Conservation (phyloP, 306 rosid species). For the Cyamopsis tetragonoloba region DNA sequence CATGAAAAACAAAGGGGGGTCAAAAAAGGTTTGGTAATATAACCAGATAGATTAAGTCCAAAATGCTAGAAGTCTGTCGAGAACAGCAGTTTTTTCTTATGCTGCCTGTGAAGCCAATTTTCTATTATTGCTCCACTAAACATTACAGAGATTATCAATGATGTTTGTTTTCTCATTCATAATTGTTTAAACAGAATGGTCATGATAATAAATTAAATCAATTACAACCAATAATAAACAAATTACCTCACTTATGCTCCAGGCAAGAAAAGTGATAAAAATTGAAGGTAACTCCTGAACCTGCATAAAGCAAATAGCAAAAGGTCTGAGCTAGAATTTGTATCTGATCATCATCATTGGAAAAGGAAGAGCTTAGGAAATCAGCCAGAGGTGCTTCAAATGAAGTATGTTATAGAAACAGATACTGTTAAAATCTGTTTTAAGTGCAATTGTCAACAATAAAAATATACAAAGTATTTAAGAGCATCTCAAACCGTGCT, state of each 20-base stretch:
- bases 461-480: no score
- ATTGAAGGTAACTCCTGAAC: slow-evolving; percentile 68
- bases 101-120: neutral
- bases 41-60: neutral
- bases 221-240: neutral
- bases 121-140: neutral
- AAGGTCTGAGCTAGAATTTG: slow-evolving; percentile 3
- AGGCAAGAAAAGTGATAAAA: slow-evolving; percentile 70
- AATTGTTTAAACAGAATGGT: neutral
- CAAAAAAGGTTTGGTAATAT: neutral
- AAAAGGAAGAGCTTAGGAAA: no score
- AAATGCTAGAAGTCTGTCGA: neutral
- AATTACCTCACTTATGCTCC: slow-evolving; percentile 85
- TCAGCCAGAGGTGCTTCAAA: no score
- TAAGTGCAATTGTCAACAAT: no score
- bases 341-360: neutral
- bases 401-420: no score
- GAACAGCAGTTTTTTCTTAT: neutral
- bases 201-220: neutral
- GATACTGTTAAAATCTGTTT: no score
- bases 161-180: neutral
- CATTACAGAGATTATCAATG: neutral
- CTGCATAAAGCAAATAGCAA: slow-evolving; percentile 32
- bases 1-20: neutral
- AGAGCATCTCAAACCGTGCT: no score